phyloP scores from a whole-genome alignment of 2,329 filamentous ascomycete genomes.

The Parafenestella ontariensis region DNA sequence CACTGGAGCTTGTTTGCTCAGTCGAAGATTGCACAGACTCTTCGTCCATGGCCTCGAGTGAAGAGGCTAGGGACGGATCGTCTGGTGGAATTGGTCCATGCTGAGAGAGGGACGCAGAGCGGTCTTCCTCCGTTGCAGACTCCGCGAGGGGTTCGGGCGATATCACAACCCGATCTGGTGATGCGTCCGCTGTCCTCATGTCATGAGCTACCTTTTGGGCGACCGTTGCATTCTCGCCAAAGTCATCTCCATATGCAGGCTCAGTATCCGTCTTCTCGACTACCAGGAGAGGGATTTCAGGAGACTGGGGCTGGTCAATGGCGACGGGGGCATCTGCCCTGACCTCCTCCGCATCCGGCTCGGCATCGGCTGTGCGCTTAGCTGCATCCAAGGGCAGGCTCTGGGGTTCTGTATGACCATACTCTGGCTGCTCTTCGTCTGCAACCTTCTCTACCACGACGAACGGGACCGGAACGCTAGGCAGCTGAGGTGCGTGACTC shows the following conservation, averaged over 20 bases:
- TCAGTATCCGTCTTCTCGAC: conserved; percentile 47
- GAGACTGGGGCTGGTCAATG: conserved; percentile 10
- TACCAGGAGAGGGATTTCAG: conserved; percentile 34
- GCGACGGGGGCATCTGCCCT: conserved; percentile 20
- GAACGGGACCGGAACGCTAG: conserved; percentile 24
- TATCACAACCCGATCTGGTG: conserved; percentile 43
- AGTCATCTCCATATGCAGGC: conserved; percentile 47
- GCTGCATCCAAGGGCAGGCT: conserved; percentile 16
- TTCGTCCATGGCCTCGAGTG: conserved; percentile 27
- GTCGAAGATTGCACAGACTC: conserved; percentile 24
- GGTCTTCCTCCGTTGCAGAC: conserved; percentile 20
- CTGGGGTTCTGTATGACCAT: conserved; percentile 17
- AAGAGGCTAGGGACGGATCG: conserved; percentile 4
- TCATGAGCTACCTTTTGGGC: conserved; percentile 46
- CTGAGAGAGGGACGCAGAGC: conserved; percentile 39
- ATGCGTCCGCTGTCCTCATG: conserved; percentile 40
- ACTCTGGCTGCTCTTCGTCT: conserved; percentile 26
- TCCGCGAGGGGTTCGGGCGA: conserved; percentile 23
- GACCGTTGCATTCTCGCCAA: conserved; percentile 41
- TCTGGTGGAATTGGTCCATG: conserved; percentile 37
- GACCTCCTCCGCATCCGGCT: conserved; percentile 27
- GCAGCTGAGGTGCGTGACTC: conserved; percentile 4
- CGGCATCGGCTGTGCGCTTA: conserved; percentile 31
- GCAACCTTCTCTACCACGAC: conserved; percentile 31
- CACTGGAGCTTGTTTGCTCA: conserved; percentile 27